phyloP scores from a whole-genome alignment of 2,329 filamentous ascomycete species.

The Parasarocladium wereldwijsianum region DNA sequence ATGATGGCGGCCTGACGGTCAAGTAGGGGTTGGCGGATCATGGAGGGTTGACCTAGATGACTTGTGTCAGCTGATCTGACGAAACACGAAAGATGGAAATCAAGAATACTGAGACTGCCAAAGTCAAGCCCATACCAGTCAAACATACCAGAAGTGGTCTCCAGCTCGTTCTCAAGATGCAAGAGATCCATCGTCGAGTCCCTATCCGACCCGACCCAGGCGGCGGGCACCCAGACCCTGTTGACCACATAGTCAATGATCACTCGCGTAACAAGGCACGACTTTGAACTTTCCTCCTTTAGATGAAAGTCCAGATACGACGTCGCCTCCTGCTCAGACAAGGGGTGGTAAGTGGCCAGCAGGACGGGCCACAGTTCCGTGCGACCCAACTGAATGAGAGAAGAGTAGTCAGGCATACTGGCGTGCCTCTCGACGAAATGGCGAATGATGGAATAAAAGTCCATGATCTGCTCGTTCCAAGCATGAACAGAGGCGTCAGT shows the following conservation, averaged over 20 bases:
- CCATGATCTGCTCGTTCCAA: constrained; percentile 22
- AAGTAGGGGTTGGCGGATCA: constrained; percentile 23
- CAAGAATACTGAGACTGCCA: too few species aligned
- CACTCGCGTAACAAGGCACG: constrained; percentile 26
- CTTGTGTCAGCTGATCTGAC: constrained; percentile 5
- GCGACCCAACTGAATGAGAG: constrained; percentile 13
- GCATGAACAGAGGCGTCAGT: constrained; percentile 17
- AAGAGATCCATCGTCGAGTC: constrained; percentile 19
- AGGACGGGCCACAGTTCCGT: constrained; percentile 22
- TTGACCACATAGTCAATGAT: constrained; percentile 27
- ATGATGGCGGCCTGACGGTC: constrained; percentile 21
- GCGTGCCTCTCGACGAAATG: constrained; percentile 21
- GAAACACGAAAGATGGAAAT: not conserved
- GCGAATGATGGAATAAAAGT: constrained; percentile 21
- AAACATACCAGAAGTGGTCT: constrained; percentile 12
- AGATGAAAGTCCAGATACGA: constrained; percentile 27
- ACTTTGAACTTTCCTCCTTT: constrained; percentile 22
- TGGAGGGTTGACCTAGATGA: constrained; percentile 17
- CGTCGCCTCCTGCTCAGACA: constrained; percentile 21
- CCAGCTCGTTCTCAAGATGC: constrained; percentile 21
- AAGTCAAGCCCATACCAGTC: too few species aligned
- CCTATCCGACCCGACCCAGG: constrained; percentile 22
- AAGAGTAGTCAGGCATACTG: constrained; percentile 15
- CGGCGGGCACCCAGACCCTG: constrained; percentile 22
- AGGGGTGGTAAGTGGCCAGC: constrained; percentile 20